Evolutionary conservation across 73 alveolate genomes (phyloP), one percentile per base, ranked within the genome.

Genomic region (Urostyla sp.): DNA sequence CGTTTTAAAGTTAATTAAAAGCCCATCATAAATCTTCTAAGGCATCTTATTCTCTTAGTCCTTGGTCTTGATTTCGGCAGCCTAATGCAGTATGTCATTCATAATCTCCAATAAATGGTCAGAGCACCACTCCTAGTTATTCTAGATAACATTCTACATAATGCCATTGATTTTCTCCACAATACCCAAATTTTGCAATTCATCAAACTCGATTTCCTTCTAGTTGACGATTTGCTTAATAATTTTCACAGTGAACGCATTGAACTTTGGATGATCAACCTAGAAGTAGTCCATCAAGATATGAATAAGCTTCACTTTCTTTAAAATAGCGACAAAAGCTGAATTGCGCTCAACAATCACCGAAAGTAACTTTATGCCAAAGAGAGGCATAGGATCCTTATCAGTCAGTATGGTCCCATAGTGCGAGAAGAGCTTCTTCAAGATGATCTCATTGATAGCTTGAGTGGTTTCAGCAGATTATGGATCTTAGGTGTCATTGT

Each of bases 401-500:
- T 84, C 92, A 2, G 84, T 18, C 21, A 84, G 48, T 24, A 84
- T 84, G 5, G 48, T 50, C 0, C 92, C 92, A 53, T 84, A 84
- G 60, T 75, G 87, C 0, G 92, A 91, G 52, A 92, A 72, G 32
- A 92, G 67, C 63, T 74, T 66, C 61, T 80, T 89, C 23, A 89
- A 63, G 0, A 92, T 79, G 31, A 92, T 60, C 16, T 89, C 92
- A 83, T 92, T 92, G n/a, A 92, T 76, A 16, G 73, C 80, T 51
- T 78, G 67, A 6, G 95, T 78, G 4, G 92, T 69, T 51, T 92
- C 92, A 15, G 37, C n/a, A n/a, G n/a, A n/a, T n/a, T n/a, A n/a
- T n/a, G n/a, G n/a, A n/a, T n/a, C n/a, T n/a, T n/a, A n/a, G n/a
- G n/a, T 55, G 54, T 53, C 55, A 24, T 91, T 85, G 7, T 84